phyloP scores from a whole-genome alignment of 2,329 filamentous ascomycete species.

The Aspergillus hortae region DNA sequence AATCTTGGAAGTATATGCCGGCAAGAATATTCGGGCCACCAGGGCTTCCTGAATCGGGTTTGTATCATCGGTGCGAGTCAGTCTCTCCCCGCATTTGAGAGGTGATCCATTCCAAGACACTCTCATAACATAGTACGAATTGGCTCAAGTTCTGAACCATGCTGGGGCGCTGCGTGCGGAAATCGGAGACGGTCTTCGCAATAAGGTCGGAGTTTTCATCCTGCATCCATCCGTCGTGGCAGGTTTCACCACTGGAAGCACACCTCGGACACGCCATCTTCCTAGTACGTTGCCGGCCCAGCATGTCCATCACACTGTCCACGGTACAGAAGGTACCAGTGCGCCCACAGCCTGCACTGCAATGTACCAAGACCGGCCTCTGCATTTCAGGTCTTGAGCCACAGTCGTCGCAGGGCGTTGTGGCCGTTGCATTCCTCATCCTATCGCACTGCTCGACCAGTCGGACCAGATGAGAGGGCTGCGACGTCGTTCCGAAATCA shows the following conservation, averaged over 20 bases:
- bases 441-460: conserved; percentile 84
- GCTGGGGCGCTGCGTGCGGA: conserved; percentile 80
- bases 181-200: conserved; percentile 83
- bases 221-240: conserved; percentile 60
- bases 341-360: conserved; percentile 90
- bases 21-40: background rate
- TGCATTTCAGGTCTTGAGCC: conserved; percentile 55
- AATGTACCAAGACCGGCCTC: conserved; percentile 85
- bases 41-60: background rate
- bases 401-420: conserved; percentile 22
- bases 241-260: conserved; percentile 16
- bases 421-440: conserved; percentile 48
- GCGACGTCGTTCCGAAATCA: conserved; percentile 89
- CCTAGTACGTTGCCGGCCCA: conserved; percentile 72
- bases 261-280: conserved; percentile 14
- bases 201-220: conserved; percentile 74
- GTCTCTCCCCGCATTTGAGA: conserved; percentile 18
- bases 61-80: conserved; percentile 3
- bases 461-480: conserved; percentile 79
- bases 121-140: conserved; percentile 96
- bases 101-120: conserved; percentile 79
- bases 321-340: conserved; percentile 97
- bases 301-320: conserved; percentile 91
- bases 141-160: conserved; percentile 96
- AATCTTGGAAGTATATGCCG: background rate